These are phyloP conservation scores for Polymyxa betae DNA, from an alignment of 208 protist species.

Conservation along the genomic window DNA sequence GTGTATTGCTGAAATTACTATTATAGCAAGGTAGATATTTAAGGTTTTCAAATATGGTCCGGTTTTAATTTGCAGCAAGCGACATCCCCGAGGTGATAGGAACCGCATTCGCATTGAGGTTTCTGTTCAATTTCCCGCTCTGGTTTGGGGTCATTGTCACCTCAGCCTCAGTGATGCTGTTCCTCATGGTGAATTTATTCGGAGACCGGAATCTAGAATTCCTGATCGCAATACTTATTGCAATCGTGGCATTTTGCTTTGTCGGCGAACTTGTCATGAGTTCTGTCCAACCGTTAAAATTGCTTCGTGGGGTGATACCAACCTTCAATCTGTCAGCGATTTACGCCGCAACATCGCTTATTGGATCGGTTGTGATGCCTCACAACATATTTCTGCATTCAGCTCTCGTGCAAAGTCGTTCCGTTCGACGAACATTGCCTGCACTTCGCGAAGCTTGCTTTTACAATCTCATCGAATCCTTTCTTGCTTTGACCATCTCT, in stretches of 20 bases:
- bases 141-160: conserved; percentile 42
- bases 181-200: conserved; percentile 27
- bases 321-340: background rate
- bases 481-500: conserved; percentile 5
- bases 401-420: conserved; percentile 8
- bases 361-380: conserved; percentile 43
- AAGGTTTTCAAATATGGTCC: background rate
- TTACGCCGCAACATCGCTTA: conserved; percentile 30
- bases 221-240: background rate
- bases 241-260: background rate
- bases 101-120: conserved; percentile 39
- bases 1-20: conserved; percentile 8
- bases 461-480: conserved; percentile 49
- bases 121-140: conserved; percentile 13
- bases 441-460: conserved; percentile 25
- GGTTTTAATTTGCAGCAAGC: background rate
- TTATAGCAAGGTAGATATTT: background rate
- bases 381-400: conserved; percentile 51
- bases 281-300: background rate
- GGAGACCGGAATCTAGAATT: conserved; percentile 7
- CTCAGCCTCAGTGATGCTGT: background rate
- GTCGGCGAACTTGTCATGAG: conserved; percentile 29
- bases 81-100: conserved; percentile 27
- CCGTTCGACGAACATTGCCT: background rate
- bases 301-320: conserved; percentile 4